Percentiles rank a stretch among this genome's conserved stretches.
phyloP scores from a whole-genome alignment of 768 basidiomycete species.

The Lyophyllum semitale region DNA sequence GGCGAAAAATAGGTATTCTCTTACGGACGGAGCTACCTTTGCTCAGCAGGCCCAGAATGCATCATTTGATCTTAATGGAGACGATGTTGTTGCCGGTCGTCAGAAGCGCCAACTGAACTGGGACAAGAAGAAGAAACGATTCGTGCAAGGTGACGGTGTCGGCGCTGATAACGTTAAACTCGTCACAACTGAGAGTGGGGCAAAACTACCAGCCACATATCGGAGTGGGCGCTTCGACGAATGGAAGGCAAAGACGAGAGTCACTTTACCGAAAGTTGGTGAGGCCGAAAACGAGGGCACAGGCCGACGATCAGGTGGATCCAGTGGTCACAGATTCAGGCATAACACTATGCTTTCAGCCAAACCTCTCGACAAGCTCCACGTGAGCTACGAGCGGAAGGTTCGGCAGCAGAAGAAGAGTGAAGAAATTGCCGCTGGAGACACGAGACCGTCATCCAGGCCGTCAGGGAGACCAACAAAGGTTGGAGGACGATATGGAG shows the following conservation, averaged over 20 bases:
- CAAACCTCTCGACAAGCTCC: slow-evolving; percentile 78
- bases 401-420: slow-evolving; percentile 61
- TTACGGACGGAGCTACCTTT: slow-evolving; percentile 87
- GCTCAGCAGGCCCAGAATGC: slow-evolving; percentile 78
- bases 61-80: slow-evolving; percentile 81
- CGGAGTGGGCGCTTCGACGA: slow-evolving; percentile 93
- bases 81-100: slow-evolving; percentile 64
- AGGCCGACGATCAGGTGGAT: slow-evolving; percentile 35
- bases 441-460: slow-evolving; percentile 17
- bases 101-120: slow-evolving; percentile 74
- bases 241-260: slow-evolving; percentile 82
- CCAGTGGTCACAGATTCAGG: slow-evolving; percentile 65
- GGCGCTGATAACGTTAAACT: slow-evolving; percentile 95
- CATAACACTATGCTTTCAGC: slow-evolving; percentile 66
- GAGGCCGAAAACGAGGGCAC: slow-evolving; percentile 64
- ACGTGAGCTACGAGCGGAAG: slow-evolving; percentile 76
- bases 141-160: slow-evolving; percentile 79
- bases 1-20: slow-evolving; percentile 66
- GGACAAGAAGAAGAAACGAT: slow-evolving; percentile 97
- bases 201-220: slow-evolving; percentile 87
- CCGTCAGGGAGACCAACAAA: slow-evolving; percentile 25
- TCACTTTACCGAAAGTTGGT: slow-evolving; percentile 79
- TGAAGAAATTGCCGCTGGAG: slow-evolving; percentile 34
- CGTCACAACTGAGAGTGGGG: slow-evolving; percentile 90
- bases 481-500: slow-evolving; percentile 51